These are phyloP conservation scores for Quercus tomentella DNA, from an alignment of 331 rosid species.

Conservation along the genomic window DNA sequence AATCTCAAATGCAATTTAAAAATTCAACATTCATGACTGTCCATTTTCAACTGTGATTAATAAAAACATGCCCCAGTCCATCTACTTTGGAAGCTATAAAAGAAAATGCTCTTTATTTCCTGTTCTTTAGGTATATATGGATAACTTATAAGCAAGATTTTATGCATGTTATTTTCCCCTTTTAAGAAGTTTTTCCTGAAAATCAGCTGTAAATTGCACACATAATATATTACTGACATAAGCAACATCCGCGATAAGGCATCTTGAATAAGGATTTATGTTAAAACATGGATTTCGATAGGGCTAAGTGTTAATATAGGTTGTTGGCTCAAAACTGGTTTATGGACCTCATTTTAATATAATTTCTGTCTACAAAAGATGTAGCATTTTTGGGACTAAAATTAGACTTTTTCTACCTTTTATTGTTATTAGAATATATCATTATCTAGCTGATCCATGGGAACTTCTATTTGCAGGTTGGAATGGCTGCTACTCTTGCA, in stretches of 20 bases:
- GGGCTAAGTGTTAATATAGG: neutral
- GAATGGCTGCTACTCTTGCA: constrained; percentile 99
- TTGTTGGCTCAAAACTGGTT: neutral
- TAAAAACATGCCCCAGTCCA: neutral
- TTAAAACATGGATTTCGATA: neutral
- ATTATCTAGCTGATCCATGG: constrained; percentile 14
- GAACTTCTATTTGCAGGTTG: constrained; percentile 69
- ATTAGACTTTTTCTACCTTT: neutral
- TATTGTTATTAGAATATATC: neutral
- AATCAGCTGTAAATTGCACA: neutral
- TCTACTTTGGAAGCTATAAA: neutral
- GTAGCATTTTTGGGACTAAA: constrained; percentile 5
- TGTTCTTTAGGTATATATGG: neutral
- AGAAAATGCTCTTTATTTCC: neutral
- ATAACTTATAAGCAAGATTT: neutral
- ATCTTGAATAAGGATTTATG: neutral
- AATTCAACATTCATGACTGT: neutral
- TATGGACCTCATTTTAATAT: neutral
- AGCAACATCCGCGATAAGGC: neutral
- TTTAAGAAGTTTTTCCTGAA: neutral
- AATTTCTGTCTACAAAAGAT: neutral
- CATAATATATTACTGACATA: neutral
- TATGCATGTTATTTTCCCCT: neutral
- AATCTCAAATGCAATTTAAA: constrained; percentile 3
- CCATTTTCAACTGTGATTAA: neutral